phyloP scores from a whole-genome alignment of 495 filamentous ascomycete genomes.

The Oleoguttula mirabilis region DNA sequence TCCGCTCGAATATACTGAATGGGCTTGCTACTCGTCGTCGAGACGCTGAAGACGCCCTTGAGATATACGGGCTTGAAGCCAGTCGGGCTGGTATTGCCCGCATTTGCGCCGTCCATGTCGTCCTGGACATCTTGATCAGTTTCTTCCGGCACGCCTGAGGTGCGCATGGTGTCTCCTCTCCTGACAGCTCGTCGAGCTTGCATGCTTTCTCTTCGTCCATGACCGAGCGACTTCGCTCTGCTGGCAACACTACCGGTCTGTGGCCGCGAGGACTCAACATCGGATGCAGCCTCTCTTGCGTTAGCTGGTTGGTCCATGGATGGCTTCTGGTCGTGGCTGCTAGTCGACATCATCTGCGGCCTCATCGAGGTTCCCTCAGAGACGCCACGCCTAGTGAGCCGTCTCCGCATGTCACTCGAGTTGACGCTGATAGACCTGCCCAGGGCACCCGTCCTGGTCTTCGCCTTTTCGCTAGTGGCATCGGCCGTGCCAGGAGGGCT shows the following conservation, averaged over 20 bases:
- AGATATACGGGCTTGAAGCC: conserved; percentile 85
- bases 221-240: conserved; percentile 83
- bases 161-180: conserved; percentile 51
- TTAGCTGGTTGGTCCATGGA: neutral
- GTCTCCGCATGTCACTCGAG: conserved; percentile 61
- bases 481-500: conserved; percentile 38
- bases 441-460: conserved; percentile 51
- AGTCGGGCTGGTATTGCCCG: conserved; percentile 41
- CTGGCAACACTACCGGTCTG: conserved; percentile 1
- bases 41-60: conserved; percentile 95
- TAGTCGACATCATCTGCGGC: conserved; percentile 33
- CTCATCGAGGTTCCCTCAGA: conserved; percentile 41
- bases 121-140: conserved; percentile 53
- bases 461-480: conserved; percentile 45
- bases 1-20: conserved; percentile 73
- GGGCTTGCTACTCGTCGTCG: conserved; percentile 87
- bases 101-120: conserved; percentile 19
- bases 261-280: conserved; percentile 37
- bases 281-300: conserved; percentile 30
- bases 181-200: conserved; percentile 55
- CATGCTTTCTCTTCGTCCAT: conserved; percentile 80
- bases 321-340: conserved; percentile 46
- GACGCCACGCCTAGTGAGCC: conserved; percentile 46
- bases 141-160: conserved; percentile 68
- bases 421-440: conserved; percentile 79